Evolutionary conservation across 768 basidiomycete species (phyloP).

Genomic region (Mycena indigotica): DNA sequence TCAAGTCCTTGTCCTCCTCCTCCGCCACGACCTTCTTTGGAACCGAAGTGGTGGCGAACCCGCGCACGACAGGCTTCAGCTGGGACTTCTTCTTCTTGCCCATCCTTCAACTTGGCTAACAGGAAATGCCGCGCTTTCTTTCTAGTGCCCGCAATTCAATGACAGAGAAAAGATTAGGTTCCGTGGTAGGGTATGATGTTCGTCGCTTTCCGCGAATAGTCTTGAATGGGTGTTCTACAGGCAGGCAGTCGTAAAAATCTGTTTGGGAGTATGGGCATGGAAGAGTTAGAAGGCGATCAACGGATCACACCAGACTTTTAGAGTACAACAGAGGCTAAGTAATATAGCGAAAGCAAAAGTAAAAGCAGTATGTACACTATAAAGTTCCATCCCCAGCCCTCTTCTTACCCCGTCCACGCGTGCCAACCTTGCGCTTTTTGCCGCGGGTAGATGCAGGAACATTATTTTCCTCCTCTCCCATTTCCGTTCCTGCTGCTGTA

Average conservation of each 20-base stretch:
- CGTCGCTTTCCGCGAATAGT: not conserved
- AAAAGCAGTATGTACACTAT: not conserved
- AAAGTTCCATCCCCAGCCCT: slow-evolving; percentile 24
- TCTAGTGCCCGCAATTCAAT: not conserved
- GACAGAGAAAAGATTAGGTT: not conserved
- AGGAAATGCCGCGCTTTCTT: too few relatives aligned
- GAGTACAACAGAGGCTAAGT: too few relatives aligned
- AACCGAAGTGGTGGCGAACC: slow-evolving; percentile 81
- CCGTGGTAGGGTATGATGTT: not conserved
- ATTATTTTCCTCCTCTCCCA: slow-evolving; percentile 42
- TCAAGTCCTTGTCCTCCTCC: slow-evolving; percentile 18
- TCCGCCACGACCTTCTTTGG: slow-evolving; percentile 66
- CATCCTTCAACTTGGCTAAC: slow-evolving; percentile 55
- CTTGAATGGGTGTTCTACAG: not conserved
- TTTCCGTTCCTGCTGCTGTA: slow-evolving; percentile 26
- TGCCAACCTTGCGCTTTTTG: slow-evolving; percentile 44
- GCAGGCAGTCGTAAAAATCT: not conserved
- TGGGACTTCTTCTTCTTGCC: slow-evolving; percentile 87
- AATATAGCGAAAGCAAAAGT: not conserved
- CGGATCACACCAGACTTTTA: too few relatives aligned
- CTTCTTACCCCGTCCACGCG: slow-evolving; percentile 46
- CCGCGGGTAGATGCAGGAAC: slow-evolving; percentile 39
- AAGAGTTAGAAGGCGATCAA: too few relatives aligned
- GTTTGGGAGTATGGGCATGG: not conserved
- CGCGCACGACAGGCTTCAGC: slow-evolving; percentile 71